phyloP scores from a whole-genome alignment of 2,329 filamentous ascomycete species.

The Alternaria metachromatica region DNA sequence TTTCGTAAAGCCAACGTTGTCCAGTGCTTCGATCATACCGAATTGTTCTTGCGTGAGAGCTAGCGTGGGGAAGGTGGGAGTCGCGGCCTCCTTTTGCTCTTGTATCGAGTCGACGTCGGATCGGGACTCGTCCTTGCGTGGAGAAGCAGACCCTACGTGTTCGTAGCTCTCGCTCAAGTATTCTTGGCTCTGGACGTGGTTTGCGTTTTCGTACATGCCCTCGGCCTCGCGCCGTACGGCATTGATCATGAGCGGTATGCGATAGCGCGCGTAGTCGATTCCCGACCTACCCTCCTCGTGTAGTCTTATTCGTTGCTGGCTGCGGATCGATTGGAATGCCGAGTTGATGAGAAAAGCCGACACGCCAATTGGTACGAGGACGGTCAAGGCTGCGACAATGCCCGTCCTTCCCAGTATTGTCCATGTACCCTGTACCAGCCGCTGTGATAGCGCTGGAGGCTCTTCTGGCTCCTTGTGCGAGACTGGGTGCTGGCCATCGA shows the following conservation, averaged over 20 bases:
- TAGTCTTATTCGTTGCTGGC: conserved; percentile 73
- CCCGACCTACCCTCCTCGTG: conserved; percentile 76
- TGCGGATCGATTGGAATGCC: conserved; percentile 76
- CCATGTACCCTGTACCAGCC: conserved; percentile 44
- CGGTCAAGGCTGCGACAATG: conserved; percentile 66
- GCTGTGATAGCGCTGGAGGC: conserved; percentile 44
- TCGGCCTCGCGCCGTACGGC: conserved; percentile 79
- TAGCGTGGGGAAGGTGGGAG: conserved; percentile 69
- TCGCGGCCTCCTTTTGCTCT: conserved; percentile 38
- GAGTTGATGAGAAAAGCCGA: conserved; percentile 77
- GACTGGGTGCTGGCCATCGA: conserved; percentile 72
- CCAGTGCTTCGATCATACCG: conserved; percentile 78
- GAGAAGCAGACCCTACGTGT: conserved; percentile 33
- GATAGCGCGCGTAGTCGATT: conserved; percentile 72
- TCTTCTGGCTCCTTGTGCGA: conserved; percentile 51
- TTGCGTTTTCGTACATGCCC: conserved; percentile 76
- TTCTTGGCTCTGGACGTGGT: conserved; percentile 71
- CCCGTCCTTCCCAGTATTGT: conserved; percentile 63
- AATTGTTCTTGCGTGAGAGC: conserved; percentile 83
- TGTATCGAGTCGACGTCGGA: conserved; percentile 38
- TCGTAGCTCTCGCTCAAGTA: conserved; percentile 69
- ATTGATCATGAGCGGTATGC: conserved; percentile 72
- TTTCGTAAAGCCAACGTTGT: conserved; percentile 66
- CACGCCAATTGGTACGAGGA: conserved; percentile 78
- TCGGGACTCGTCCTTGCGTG: conserved; percentile 19